Conservation (phyloP, 83 land plant genomes). For the Picea engelmannii region DNA sequence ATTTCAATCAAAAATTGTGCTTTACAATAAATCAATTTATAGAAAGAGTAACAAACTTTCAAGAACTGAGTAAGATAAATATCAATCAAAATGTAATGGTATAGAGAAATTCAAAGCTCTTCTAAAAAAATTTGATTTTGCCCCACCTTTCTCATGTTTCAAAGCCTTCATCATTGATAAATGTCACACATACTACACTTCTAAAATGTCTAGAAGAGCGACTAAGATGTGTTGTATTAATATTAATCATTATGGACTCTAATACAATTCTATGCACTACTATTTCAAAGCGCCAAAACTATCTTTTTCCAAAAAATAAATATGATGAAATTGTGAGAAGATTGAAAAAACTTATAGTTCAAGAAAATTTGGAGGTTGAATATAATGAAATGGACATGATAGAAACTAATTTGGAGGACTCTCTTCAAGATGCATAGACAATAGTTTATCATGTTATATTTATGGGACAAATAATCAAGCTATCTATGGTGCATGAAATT, state of each 20-base stretch:
- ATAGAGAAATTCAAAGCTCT: no score
- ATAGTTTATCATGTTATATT: slow-evolving; percentile 79
- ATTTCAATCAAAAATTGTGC: no score
- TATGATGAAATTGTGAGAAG: slow-evolving; percentile 51
- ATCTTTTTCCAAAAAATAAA: slow-evolving; percentile 60
- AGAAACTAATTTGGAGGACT: slow-evolving; percentile 68
- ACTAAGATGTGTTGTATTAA: slow-evolving; percentile 56
- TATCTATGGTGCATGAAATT: slow-evolving; percentile 60
- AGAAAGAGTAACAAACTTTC: no score
- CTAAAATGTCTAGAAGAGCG: slow-evolving; percentile 49
- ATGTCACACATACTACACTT: slow-evolving; percentile 22
- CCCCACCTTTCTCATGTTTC: slow-evolving; percentile 27
- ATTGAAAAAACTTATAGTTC: slow-evolving; percentile 40
- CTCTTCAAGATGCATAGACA: slow-evolving; percentile 77
- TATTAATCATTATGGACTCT: slow-evolving; percentile 60
- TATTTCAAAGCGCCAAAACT: slow-evolving; percentile 66
- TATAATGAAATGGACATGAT: slow-evolving; percentile 58
- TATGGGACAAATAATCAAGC: slow-evolving; percentile 59
- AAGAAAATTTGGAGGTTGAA: slow-evolving; percentile 64
- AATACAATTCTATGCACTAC: slow-evolving; percentile 62
- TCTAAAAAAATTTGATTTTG: not conserved
- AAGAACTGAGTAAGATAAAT: no score
- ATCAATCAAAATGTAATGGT: no score
- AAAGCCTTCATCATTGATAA: slow-evolving; percentile 75
- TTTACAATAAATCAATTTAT: no score